These are phyloP conservation scores for Domatiomyces globalis DNA, from an alignment of 2,329 filamentous ascomycete genomes.

Conservation along the genomic window DNA sequence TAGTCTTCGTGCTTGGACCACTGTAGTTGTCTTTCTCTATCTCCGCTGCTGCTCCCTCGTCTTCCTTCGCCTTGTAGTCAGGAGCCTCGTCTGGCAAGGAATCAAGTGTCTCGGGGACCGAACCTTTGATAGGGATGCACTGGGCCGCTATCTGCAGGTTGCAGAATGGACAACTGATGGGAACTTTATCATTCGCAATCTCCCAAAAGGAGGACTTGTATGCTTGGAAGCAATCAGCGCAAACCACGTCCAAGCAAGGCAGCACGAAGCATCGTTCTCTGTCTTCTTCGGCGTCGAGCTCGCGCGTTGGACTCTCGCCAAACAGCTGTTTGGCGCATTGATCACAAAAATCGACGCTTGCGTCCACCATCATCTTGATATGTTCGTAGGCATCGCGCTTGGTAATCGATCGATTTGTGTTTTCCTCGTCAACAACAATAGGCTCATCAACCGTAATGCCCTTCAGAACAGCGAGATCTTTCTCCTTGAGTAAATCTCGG, in stretches of 20 bases:
- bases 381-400: conserved; percentile 71
- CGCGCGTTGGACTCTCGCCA: conserved; percentile 27
- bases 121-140: conserved; percentile 55
- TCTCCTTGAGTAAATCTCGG: conserved; percentile 72
- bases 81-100: conserved; percentile 42
- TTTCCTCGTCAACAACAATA: conserved; percentile 72
- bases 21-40: conserved; percentile 54
- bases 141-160: conserved; percentile 46
- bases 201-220: conserved; percentile 42
- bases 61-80: conserved; percentile 23
- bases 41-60: conserved; percentile 11
- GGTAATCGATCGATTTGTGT: conserved; percentile 43
- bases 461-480: conserved; percentile 66
- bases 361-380: conserved; percentile 70
- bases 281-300: conserved; percentile 41
- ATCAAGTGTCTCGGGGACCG: conserved; percentile 35
- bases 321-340: conserved; percentile 54
- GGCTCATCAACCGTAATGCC: conserved; percentile 72
- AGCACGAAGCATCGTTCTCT: conserved; percentile 64
- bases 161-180: conserved; percentile 55
- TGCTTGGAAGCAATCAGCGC: conserved; percentile 53
- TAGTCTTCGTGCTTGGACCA: conserved; percentile 86
- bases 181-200: conserved; percentile 29
- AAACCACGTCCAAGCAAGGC: conserved; percentile 75
- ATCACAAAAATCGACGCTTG: conserved; percentile 59